Base-by-base conservation (phyloP, 805 yeast species). In the Kazachstania kunashirensis region DNA sequence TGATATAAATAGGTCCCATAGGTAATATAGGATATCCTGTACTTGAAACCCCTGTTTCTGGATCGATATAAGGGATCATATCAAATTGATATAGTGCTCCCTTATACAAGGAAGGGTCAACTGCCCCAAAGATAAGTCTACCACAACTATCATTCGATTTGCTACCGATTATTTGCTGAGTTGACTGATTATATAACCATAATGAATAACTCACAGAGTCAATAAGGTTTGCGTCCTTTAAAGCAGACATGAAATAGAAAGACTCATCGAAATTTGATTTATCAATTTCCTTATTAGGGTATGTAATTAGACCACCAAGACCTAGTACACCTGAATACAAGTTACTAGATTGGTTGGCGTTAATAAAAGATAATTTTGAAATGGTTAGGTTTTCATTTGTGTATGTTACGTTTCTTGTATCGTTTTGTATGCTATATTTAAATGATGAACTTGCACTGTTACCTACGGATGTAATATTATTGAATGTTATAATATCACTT, bases 101-200 rank as follows among this genome's bases (percentile, higher is more conserved):
- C 6, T 47, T 45, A 41, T 53, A 71, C 32, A 65, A 62, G 20
- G 60, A 53, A 8, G 64, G 58, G 47, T 77, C 74, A 4, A 80
- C 71, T 3, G 73, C 75, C 9, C 92, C 88, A 2, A 79, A 61
- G 6, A 77, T 51, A 10, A 80, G 39, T 29, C 49, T 51, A 8
- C 71, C 67, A 12, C 17, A 34, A 16, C 50, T 21, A 5, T 35
- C 30, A 40, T 48, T 24, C 4, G 36, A 16, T 6, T 31, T 39
- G 20, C 29, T n/a, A 33, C 31, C 15, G 20, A 31, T 13, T 19
- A 33, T 29, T 13, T 24, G 18, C 15, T 41, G 31, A 6, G 45
- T 33, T 3, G 43, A 28, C 6, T 39, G 50, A 36, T 54, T 51
- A 4, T 46, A 48, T 12, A 67, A 36, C 49, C 66, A 66, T 23